Percentiles rank a stretch among this genome's conserved stretches.
phyloP scores from a whole-genome alignment of 2,329 filamentous ascomycete genomes.

The Ophiostoma sp. region DNA sequence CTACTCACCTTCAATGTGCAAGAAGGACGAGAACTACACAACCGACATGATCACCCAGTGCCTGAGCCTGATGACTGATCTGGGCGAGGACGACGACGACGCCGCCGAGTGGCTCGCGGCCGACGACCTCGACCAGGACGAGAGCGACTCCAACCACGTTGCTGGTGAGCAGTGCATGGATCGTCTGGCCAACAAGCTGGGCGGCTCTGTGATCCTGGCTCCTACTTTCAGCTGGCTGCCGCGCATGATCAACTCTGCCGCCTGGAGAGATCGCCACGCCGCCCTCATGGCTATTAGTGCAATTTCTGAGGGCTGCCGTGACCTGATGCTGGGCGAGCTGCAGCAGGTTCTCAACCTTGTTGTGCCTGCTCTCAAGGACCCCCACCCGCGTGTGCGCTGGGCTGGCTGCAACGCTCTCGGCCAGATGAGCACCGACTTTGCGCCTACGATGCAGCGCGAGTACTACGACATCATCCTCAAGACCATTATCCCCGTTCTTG shows the following conservation, averaged over 20 bases:
- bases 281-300: conserved; percentile 98
- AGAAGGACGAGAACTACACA: conserved; percentile 86
- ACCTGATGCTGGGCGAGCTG: conserved; percentile 91
- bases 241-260: conserved; percentile 91
- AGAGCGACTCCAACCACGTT: conserved; percentile 95
- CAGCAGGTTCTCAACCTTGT: conserved; percentile 92
- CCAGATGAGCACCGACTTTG: conserved; percentile 99
- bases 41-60: conserved; percentile 98
- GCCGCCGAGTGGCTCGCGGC: conserved; percentile 87
- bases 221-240: conserved; percentile 97
- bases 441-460: conserved; percentile 94
- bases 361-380: conserved; percentile 82
- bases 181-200: conserved; percentile 91
- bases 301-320: conserved; percentile 93
- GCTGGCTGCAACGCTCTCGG: conserved; percentile 97
- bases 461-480: conserved; percentile 84
- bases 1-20: conserved; percentile 88
- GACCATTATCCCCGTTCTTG: conserved; percentile 86
- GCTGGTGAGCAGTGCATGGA: conserved; percentile 99
- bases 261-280: conserved; percentile 92
- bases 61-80: conserved; percentile 94
- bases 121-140: conserved; percentile 91
- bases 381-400: conserved; percentile 91
- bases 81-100: conserved; percentile 91
- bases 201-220: conserved; percentile 83